phyloP scores from a whole-genome alignment of 2,329 filamentous ascomycete species.

The Neurospora crassa region DNA sequence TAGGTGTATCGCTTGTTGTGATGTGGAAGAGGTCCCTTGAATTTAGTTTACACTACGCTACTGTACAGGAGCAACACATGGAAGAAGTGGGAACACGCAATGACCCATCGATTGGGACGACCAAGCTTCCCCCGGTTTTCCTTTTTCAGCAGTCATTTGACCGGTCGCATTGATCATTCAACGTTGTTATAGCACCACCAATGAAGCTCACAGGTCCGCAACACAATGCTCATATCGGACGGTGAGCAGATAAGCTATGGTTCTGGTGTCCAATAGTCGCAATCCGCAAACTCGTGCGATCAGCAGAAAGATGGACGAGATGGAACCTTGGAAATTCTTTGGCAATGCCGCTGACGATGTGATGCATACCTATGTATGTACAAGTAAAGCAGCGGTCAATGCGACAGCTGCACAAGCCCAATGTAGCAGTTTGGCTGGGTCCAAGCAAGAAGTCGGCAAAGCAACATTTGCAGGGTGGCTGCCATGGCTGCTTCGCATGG shows the following conservation, averaged over 20 bases:
- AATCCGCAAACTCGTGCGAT: background rate
- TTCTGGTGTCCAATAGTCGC: background rate
- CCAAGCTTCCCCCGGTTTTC: background rate
- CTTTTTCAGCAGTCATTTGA: background rate
- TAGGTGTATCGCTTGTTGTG: background rate
- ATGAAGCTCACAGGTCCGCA: background rate
- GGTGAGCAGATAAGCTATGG: background rate
- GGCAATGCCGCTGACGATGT: too few relatives aligned
- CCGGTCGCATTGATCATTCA: background rate
- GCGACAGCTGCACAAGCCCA: background rate
- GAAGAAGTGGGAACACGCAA: background rate
- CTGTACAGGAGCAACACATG: too few relatives aligned
- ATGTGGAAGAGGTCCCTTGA: background rate
- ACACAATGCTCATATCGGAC: background rate
- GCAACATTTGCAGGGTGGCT: background rate
- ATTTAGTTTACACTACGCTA: background rate
- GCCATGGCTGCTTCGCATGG: background rate
- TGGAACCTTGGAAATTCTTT: background rate
- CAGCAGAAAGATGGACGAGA: background rate
- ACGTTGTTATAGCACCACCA: background rate
- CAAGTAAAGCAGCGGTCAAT: background rate
- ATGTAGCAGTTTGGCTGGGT: background rate
- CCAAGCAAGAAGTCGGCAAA: background rate
- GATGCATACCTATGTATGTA: background rate
- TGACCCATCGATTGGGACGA: background rate